These are phyloP conservation scores for Lactifluus pinguis DNA, from an alignment of 768 basidiomycete genomes.

Conservation along the genomic window DNA sequence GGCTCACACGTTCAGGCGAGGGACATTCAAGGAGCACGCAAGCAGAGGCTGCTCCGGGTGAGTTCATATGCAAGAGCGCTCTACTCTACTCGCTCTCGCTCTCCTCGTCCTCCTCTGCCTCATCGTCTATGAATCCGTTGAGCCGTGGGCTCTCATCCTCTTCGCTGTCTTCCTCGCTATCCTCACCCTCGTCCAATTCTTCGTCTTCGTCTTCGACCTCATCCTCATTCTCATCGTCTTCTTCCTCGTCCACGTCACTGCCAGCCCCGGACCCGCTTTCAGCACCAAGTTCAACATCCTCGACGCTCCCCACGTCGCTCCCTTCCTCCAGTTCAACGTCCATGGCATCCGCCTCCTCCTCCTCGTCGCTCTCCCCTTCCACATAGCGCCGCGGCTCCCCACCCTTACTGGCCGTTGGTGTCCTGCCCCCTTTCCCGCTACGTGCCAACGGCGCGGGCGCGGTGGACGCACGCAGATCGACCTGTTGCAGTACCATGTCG, in stretches of 20 bases:
- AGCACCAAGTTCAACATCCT: constrained; percentile 67
- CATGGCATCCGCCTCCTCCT: constrained; percentile 38
- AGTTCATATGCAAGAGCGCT: not conserved
- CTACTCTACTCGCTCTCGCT: constrained; percentile 27
- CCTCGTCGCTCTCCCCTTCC: constrained; percentile 73
- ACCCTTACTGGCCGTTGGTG: constrained; percentile 30
- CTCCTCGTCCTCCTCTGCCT: constrained; percentile 48
- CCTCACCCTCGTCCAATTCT: constrained; percentile 41
- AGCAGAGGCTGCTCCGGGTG: not conserved
- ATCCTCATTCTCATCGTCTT: constrained; percentile 34
- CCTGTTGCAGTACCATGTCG: constrained; percentile 90
- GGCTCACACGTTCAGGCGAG: too few relatives aligned
- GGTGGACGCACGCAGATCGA: constrained; percentile 76
- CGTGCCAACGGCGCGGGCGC: constrained; percentile 48
- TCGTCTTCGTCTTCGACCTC: constrained; percentile 55
- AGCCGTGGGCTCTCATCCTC: constrained; percentile 18
- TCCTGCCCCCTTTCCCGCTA: constrained; percentile 28
- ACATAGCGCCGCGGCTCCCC: constrained; percentile 41
- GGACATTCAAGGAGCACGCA: not conserved
- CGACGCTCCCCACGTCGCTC: constrained; percentile 64
- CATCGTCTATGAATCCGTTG: constrained; percentile 44
- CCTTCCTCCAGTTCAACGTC: constrained; percentile 51
- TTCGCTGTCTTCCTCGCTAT: constrained; percentile 47
- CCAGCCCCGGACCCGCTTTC: constrained; percentile 47
- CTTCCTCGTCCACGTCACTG: constrained; percentile 39